Conservation (phyloP, 495 filamentous ascomycete species). For the Hypoxylon fuscum region DNA sequence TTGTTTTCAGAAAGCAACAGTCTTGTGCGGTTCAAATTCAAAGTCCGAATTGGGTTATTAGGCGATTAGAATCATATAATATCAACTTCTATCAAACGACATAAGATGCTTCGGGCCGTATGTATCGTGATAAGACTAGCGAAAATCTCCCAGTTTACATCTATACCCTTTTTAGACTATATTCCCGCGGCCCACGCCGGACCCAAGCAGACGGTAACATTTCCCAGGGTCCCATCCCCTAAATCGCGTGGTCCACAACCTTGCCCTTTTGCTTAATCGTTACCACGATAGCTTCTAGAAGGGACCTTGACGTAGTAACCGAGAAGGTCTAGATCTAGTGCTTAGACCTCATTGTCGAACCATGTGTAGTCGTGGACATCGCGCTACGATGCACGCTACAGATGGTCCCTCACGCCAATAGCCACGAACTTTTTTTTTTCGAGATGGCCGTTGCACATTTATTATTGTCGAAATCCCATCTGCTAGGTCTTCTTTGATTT, state of each 20-base stretch:
- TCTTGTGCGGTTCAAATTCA: background rate
- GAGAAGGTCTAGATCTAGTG: conserved; percentile 17
- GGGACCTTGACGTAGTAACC: conserved; percentile 4
- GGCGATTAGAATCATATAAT: background rate
- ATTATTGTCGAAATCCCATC: background rate
- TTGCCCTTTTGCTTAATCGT: conserved; percentile 1
- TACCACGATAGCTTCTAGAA: conserved; percentile 10
- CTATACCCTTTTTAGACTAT: conserved; percentile 10
- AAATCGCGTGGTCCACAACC: background rate
- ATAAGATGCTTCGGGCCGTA: background rate
- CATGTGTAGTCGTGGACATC: conserved; percentile 1
- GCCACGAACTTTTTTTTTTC: background rate
- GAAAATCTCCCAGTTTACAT: background rate
- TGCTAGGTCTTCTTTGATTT: background rate
- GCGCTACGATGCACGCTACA: conserved; percentile 3
- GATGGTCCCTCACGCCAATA: background rate
- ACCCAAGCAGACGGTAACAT: conserved; percentile 13
- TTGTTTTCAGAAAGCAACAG: background rate
- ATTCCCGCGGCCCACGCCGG: conserved; percentile 10
- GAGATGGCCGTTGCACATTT: background rate
- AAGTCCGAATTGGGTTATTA: background rate
- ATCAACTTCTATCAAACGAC: conserved; percentile 9
- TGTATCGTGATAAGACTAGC: background rate
- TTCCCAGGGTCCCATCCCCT: background rate
- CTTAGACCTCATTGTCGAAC: conserved; percentile 14